These are phyloP conservation scores for Simplicillium aogashimaense DNA, from an alignment of 2,329 filamentous ascomycete genomes.

Conservation along the genomic window DNA sequence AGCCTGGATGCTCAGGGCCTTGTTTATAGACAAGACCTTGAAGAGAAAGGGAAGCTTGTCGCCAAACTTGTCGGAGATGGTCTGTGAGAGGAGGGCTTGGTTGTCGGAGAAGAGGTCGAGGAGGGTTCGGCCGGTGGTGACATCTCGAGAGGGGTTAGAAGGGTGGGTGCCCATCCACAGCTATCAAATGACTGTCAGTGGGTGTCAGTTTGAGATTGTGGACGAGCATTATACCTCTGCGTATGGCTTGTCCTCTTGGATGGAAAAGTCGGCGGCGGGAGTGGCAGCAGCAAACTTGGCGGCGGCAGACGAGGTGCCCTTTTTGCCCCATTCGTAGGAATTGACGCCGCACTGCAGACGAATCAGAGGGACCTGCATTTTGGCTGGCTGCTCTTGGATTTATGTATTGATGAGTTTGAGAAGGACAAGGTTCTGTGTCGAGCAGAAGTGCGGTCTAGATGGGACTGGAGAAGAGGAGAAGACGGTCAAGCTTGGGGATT, in stretches of 20 bases:
- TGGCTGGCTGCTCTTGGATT: slow-evolving; percentile 7
- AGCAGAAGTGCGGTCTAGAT: not conserved
- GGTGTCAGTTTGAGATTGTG: not conserved
- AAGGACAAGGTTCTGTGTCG: no score
- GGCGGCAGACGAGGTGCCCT: slow-evolving; percentile 76
- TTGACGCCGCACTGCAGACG: slow-evolving; percentile 88
- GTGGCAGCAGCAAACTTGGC: slow-evolving; percentile 86
- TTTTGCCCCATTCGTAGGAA: slow-evolving; percentile 98
- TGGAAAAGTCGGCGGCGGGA: slow-evolving; percentile 59
- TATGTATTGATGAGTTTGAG: no score
- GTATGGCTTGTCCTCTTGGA: slow-evolving; percentile 84
- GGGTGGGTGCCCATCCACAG: slow-evolving; percentile 99
- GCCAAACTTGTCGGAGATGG: slow-evolving; percentile 66
- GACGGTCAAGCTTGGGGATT: not conserved
- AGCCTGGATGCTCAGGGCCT: slow-evolving; percentile 93
- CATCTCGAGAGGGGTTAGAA: slow-evolving; percentile 85
- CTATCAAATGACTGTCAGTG: slow-evolving; percentile 31
- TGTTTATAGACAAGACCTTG: slow-evolving; percentile 94
- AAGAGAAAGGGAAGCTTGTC: slow-evolving; percentile 89
- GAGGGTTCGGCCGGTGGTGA: slow-evolving; percentile 73
- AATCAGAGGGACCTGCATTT: slow-evolving; percentile 70
- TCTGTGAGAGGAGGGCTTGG: slow-evolving; percentile 64
- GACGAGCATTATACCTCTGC: slow-evolving; percentile 59
- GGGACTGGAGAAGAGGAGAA: slow-evolving; percentile 2
- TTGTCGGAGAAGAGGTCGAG: slow-evolving; percentile 85